Conservation (phyloP, 2,329 filamentous ascomycete genomes). For the Diaporthe helianthi region DNA sequence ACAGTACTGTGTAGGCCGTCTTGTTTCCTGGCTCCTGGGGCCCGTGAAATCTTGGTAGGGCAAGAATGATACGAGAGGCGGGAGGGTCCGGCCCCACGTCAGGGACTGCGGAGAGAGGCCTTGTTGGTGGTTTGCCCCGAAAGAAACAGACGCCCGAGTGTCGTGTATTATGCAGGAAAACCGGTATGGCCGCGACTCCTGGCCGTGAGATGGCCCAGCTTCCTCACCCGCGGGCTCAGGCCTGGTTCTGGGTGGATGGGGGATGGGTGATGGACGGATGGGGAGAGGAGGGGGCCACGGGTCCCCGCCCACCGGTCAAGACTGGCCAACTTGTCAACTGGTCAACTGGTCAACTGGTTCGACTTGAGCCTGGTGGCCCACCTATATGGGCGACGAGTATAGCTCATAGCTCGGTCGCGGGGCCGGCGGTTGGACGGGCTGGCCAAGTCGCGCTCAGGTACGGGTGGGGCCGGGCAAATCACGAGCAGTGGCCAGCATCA, state of each 20-base stretch:
- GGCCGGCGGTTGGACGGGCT: conserved; percentile 23
- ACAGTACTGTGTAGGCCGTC: too few species aligned
- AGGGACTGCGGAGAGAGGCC: not conserved
- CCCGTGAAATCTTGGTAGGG: conserved; percentile 4
- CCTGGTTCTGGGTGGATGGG: not conserved
- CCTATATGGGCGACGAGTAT: conserved; percentile 25
- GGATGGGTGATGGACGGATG: too few species aligned
- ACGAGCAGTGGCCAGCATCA: not conserved
- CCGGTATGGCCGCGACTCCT: conserved; percentile 16
- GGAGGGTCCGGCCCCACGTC: conserved; percentile 3
- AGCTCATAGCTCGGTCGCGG: conserved; percentile 24
- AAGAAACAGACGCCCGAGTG: not conserved
- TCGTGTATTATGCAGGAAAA: not conserved
- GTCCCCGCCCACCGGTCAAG: conserved; percentile 4
- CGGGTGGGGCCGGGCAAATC: conserved; percentile 7
- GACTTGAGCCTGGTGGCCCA: conserved; percentile 5
- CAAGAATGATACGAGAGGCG: conserved; percentile 18
- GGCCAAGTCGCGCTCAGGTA: conserved; percentile 17
- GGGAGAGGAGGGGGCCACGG: not conserved
- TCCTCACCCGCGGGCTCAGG: not conserved
- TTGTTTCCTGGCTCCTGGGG: conserved; percentile 4
- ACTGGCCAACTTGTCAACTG: too few species aligned
- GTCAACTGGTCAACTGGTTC: too few species aligned
- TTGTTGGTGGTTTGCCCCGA: conserved; percentile 12
- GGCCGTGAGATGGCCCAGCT: not conserved